Percentiles rank a stretch among this genome's conserved stretches.
Conservation (phyloP, 2,329 filamentous ascomycete genomes). For the Myriosclerotinia duriaeana region DNA sequence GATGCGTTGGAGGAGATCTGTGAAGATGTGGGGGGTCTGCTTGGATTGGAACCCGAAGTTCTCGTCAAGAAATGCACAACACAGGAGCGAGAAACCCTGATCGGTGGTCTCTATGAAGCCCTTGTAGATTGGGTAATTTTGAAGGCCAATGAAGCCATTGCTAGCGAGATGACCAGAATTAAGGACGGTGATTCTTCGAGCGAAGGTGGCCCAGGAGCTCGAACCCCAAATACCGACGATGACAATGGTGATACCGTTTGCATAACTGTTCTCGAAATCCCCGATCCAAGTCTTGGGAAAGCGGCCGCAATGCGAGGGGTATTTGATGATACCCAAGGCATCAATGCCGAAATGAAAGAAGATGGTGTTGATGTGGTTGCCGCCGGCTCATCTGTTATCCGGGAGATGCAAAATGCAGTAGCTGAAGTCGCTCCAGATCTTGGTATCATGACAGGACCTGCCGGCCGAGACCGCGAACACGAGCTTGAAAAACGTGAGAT, state of each 20-base stretch:
- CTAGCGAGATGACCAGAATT: slow-evolving; percentile 67
- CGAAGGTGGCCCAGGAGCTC: slow-evolving; percentile 58
- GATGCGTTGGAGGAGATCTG: slow-evolving; percentile 83
- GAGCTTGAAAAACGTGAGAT: slow-evolving; percentile 79
- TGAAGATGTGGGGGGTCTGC: slow-evolving; percentile 82
- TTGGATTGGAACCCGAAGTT: slow-evolving; percentile 84
- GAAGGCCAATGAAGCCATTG: slow-evolving; percentile 85
- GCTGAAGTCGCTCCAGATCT: slow-evolving; percentile 74
- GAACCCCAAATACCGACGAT: slow-evolving; percentile 67
- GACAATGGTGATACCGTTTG: slow-evolving; percentile 81
- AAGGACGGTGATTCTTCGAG: slow-evolving; percentile 66
- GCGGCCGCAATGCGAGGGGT: slow-evolving; percentile 85
- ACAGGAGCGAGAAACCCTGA: slow-evolving; percentile 77
- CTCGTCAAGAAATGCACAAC: slow-evolving; percentile 77
- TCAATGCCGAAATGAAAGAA: slow-evolving; percentile 96
- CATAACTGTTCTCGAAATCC: slow-evolving; percentile 84
- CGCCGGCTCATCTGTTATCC: slow-evolving; percentile 76
- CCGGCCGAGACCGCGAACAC: slow-evolving; percentile 71
- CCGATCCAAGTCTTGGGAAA: slow-evolving; percentile 76
- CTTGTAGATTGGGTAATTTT: slow-evolving; percentile 91
- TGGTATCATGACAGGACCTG: slow-evolving; percentile 67
- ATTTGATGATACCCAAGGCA: slow-evolving; percentile 89
- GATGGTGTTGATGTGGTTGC: slow-evolving; percentile 79
- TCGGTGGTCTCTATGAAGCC: slow-evolving; percentile 87
- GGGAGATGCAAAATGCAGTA: slow-evolving; percentile 84